Evolutionary conservation across 257 asterid species (phyloP).

Genomic region (Echium plantagineum): DNA sequence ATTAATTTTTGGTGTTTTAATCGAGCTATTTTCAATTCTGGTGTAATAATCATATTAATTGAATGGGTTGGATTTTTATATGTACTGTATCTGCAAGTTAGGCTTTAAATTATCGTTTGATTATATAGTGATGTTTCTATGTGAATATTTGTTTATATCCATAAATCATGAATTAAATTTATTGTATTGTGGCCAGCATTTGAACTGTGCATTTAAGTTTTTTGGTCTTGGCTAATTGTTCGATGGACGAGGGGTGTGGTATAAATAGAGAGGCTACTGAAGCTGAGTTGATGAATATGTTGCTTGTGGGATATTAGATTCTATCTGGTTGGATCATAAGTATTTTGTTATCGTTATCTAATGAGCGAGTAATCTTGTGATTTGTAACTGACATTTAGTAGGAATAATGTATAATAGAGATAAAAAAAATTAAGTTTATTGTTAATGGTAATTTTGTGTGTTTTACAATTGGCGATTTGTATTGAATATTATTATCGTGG

Average conservation of each 20-base stretch:
- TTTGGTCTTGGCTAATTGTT: neutral
- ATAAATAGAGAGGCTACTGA: neutral
- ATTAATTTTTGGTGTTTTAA: slow-evolving; percentile 4
- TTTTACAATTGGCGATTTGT: neutral
- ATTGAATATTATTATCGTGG: too few species aligned
- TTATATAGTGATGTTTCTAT: neutral
- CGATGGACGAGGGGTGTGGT: neutral
- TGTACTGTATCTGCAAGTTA: neutral
- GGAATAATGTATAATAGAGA: neutral
- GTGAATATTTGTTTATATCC: neutral
- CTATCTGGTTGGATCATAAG: too few species aligned
- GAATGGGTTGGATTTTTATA: neutral
- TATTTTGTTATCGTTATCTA: too few species aligned
- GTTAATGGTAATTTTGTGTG: neutral
- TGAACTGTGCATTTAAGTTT: neutral
- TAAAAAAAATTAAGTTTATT: neutral
- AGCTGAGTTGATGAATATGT: neutral
- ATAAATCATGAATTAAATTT: neutral
- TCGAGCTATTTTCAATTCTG: neutral
- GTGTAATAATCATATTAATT: neutral
- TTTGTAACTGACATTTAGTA: neutral
- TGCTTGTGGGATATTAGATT: neutral
- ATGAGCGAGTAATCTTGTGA: neutral
- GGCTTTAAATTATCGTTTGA: neutral
- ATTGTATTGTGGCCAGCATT: neutral